Evolutionary conservation across 768 basidiomycete species (phyloP).

Genomic region (Pleurotus pulmonarius): DNA sequence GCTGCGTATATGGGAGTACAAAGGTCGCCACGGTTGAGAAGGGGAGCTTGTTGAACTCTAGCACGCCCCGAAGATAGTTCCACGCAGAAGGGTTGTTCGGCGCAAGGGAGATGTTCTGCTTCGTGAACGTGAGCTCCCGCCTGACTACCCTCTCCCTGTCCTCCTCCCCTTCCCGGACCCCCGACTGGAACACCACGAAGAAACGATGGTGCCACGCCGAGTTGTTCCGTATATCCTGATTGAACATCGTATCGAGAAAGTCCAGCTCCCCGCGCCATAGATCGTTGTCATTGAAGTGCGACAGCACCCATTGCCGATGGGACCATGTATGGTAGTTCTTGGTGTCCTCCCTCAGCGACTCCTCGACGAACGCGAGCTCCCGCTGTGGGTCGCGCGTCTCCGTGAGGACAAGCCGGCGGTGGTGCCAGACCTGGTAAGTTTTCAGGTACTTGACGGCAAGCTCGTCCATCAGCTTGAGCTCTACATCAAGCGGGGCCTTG

Average conservation of each 20-base stretch:
- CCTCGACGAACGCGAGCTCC: slow-evolving; percentile 80
- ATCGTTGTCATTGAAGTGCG: slow-evolving; percentile 72
- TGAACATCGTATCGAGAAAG: slow-evolving; percentile 67
- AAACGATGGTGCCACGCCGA: slow-evolving; percentile 97
- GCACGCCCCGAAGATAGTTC: slow-evolving; percentile 92
- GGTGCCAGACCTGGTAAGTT: slow-evolving; percentile 98
- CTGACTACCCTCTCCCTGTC: slow-evolving; percentile 56
- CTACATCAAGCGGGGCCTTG: slow-evolving; percentile 63
- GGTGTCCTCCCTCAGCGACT: slow-evolving; percentile 66
- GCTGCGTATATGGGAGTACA: slow-evolving; percentile 58
- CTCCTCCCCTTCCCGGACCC: slow-evolving; percentile 57
- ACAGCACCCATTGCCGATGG: slow-evolving; percentile 92
- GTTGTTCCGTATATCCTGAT: slow-evolving; percentile 86
- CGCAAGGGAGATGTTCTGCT: slow-evolving; percentile 77
- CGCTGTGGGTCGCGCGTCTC: slow-evolving; percentile 46
- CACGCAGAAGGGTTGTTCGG: slow-evolving; percentile 95
- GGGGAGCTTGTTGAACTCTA: slow-evolving; percentile 58
- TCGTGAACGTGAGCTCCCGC: slow-evolving; percentile 78
- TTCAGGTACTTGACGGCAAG: slow-evolving; percentile 83
- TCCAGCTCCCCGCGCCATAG: slow-evolving; percentile 75
- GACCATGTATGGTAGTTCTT: slow-evolving; percentile 99
- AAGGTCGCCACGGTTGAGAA: slow-evolving; percentile 55
- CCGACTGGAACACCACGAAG: slow-evolving; percentile 77
- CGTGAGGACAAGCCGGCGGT: slow-evolving; percentile 72
- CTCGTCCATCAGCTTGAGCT: slow-evolving; percentile 84